Base-by-base conservation (phyloP, 2,329 filamentous ascomycete species). In the Aspergillus proliferans region DNA sequence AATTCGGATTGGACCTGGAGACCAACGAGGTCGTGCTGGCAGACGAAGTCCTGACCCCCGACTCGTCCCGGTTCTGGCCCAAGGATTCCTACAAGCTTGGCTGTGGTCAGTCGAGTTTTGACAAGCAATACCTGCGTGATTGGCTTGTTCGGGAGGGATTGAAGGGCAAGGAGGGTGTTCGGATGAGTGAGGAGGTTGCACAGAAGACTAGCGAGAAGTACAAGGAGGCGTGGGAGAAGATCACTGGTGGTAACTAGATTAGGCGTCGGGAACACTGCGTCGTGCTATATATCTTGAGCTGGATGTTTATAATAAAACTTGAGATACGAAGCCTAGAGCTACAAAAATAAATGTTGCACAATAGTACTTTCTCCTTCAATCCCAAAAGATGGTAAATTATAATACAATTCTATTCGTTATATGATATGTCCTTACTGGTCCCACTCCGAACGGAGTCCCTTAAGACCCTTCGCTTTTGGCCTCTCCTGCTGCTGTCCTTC, bases 61-160 rank as follows among this genome's bases (percentile, higher is more conserved):
- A 89, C 66, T 86, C 81, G 47, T 92, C 86, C 45, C 81, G 91
- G 14, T 95, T 95, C 77, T 97, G 92, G 91, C 84, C 84, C 1
- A 81, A 79, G 54, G 83, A 83, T 40, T 77, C 77, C 42, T 94
- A 92, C 65, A 78, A 83, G 64, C 70, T 87, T 15, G 90, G 91
- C 2, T 77, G 77, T 53, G 79, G 86, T 49, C 89, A 94, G 74
- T 79, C 85, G 47, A 93, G 87, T 70, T 93, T 92, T 58, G 91
- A 96, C 67, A 96, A 96, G 77, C 86, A 91, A 72, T 85, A 79
- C 61, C 68, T 95, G 57, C 77, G 91, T 33, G 85, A 96, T 71
- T 96, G 89, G 87, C 69, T 96, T 60, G 85, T 83, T 2, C 71
- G 67, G 43, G 76, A 86, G 50, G 87, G 86, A 0, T 68, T 94